Percentiles rank a stretch among this genome's conserved stretches.
phyloP scores from a whole-genome alignment of 2,329 filamentous ascomycete species.

The Fusarium lateritium region DNA sequence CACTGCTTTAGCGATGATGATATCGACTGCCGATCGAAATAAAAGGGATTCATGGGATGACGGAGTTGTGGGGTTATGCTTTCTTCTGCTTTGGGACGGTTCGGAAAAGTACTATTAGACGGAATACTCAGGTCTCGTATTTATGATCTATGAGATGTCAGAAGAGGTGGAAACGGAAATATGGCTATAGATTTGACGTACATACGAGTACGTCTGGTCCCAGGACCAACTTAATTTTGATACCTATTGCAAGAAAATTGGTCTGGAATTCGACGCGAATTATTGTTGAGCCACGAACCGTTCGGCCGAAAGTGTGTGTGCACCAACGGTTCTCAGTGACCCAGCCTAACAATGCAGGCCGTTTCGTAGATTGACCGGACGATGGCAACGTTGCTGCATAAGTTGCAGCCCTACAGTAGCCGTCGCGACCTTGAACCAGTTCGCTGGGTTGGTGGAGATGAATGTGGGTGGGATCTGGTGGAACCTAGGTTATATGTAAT shows the following conservation, averaged over 20 bases:
- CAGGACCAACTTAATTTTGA: constrained; percentile 42
- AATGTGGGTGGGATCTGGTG: constrained; percentile 43
- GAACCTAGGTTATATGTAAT: constrained; percentile 28
- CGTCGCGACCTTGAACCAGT: constrained; percentile 43
- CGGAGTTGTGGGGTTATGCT: constrained; percentile 45
- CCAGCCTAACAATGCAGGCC: constrained; percentile 16
- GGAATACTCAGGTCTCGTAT: constrained; percentile 42
- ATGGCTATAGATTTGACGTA: constrained; percentile 47
- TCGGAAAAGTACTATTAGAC: constrained; percentile 48
- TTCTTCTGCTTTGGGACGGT: constrained; percentile 45
- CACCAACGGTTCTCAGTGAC: constrained; percentile 7
- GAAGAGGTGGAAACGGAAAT: constrained; percentile 43
- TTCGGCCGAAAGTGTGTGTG: constrained; percentile 2
- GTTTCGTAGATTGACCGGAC: constrained; percentile 19
- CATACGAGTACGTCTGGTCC: constrained; percentile 44
- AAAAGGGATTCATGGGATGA: constrained; percentile 38
- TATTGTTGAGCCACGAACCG: constrained; percentile 6
- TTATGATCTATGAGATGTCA: constrained; percentile 41
- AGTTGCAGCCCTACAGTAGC: constrained; percentile 46
- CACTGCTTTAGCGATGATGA: constrained; percentile 44
- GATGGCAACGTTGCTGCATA: constrained; percentile 33
- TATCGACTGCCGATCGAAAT: constrained; percentile 46
- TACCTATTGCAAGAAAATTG: constrained; percentile 21
- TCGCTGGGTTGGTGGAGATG: constrained; percentile 44
- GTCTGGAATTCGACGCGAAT: background rate